Base-by-base conservation (phyloP, 306 rosid genomes). In the Begonia peltatifolia region DNA sequence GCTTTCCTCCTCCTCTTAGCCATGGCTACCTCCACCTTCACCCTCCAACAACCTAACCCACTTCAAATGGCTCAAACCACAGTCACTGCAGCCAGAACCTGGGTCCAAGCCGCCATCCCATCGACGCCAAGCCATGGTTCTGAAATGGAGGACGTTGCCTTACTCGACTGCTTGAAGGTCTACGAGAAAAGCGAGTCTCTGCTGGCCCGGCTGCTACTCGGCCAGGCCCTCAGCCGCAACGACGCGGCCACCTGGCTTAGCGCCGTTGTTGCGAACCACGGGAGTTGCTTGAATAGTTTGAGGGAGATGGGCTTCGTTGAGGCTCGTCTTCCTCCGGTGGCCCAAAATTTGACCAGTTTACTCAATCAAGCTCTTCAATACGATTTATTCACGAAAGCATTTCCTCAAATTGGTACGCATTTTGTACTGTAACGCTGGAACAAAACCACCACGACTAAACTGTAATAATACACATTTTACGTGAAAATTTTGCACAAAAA, bases 11-110 rank as follows among this genome's bases (percentile, higher is more conserved):
- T 69, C 46, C 51, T 68, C 42, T 15, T 76, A 47, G 51, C 56
- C 56, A 42, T 52, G 43, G 25, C 59, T 47, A 25, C 60, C 22
- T 14, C 72, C 46, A 30, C 57, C 54, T 69, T 53, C 14, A 14
- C 65, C 66, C 63, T 50, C 74, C 75, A 38, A 44, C 54, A 75
- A 20, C 54, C 41, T 16, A 74, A 56, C 54, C 12, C 66, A 2
- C 66, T 85, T 53, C 62, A 56, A 22, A 46, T 59, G 62, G 76
- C 76, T 11, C 67, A 55, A 66, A 30, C 54, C 42, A 74, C 66
- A 5, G 52, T 48, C 15, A 10, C 15, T 2, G 52, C 48, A 38
- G 63, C 56, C 30, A 38, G 17, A 36, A 12, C 35, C 10, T 35
- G 43, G 20, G 58, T 54, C 9, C 58, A 23, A 54, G 14, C 9